Conservation (phyloP, 495 filamentous ascomycete genomes). For the Aspergillus sclerotiicarbonarius region DNA sequence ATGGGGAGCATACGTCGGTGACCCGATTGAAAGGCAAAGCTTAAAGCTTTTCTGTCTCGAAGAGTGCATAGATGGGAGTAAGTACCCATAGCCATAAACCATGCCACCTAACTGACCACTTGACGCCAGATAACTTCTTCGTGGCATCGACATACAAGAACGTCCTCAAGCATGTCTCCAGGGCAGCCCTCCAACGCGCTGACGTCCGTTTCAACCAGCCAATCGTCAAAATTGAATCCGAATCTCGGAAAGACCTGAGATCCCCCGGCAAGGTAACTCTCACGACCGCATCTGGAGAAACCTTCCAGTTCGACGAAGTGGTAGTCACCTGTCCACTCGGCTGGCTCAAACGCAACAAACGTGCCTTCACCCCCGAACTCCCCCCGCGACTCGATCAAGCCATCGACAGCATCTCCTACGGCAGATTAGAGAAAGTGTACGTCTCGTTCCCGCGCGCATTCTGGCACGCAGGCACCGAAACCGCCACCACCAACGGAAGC, state of each 20-base stretch:
- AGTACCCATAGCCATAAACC: constrained; percentile 23
- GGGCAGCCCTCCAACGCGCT: constrained; percentile 58
- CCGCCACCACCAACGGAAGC: constrained; percentile 7
- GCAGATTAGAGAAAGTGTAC: constrained; percentile 89
- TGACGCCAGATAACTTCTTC: constrained; percentile 75
- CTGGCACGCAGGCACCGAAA: constrained; percentile 42
- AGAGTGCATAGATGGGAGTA: constrained; percentile 87
- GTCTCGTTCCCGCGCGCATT: constrained; percentile 77
- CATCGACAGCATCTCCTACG: constrained; percentile 79
- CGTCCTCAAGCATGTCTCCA: constrained; percentile 67
- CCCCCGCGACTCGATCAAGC: constrained; percentile 64
- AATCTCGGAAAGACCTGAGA: constrained; percentile 12
- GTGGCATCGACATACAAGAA: constrained; percentile 81
- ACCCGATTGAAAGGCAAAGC: constrained; percentile 72
- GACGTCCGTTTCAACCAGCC: constrained; percentile 58
- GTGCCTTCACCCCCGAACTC: constrained; percentile 67
- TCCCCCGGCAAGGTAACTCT: constrained; percentile 45
- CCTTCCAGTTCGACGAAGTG: constrained; percentile 72
- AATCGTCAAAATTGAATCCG: constrained; percentile 50
- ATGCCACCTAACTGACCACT: neutral
- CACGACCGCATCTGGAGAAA: constrained; percentile 51
- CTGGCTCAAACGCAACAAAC: constrained; percentile 76
- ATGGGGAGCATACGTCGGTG: constrained; percentile 90
- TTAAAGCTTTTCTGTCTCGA: constrained; percentile 94
- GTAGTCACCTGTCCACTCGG: constrained; percentile 84